Evolutionary conservation across 2,329 filamentous ascomycete species (phyloP).

Genomic region (Tolypocladium sp.): DNA sequence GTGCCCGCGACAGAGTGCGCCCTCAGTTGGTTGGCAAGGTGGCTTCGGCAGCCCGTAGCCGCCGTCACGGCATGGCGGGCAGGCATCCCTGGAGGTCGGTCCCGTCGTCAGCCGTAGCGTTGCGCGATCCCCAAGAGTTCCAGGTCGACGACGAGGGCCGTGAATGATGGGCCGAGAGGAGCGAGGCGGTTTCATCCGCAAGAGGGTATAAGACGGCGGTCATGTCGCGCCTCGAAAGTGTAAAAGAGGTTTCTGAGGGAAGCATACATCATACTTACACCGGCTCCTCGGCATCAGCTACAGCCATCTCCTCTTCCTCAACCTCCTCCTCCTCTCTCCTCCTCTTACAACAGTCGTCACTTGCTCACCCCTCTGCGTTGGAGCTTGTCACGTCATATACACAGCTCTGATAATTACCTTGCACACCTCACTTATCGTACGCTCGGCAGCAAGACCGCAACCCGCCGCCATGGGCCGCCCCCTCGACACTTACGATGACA

Average conservation of each 20-base stretch:
- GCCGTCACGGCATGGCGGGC: neutral
- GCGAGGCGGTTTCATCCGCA: neutral
- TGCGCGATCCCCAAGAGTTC: neutral
- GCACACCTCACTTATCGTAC: neutral
- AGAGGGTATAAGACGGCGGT: neutral
- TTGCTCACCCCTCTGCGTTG: neutral
- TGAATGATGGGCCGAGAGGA: neutral
- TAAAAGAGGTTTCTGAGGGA: neutral
- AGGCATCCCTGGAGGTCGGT: neutral
- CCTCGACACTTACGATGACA: conserved; percentile 18
- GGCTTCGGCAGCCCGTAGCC: neutral
- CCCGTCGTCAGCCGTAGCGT: neutral
- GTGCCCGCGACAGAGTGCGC: neutral
- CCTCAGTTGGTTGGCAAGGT: neutral
- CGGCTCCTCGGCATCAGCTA: neutral
- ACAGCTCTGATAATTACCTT: neutral
- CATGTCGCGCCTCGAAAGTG: neutral
- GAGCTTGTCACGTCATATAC: neutral
- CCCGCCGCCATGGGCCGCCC: conserved; percentile 8
- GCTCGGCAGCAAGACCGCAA: neutral
- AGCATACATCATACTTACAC: neutral
- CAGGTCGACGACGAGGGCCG: neutral
- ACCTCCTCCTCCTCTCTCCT: neutral
- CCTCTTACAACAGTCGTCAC: neutral
- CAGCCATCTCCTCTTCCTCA: neutral